Evolutionary conservation across 2,329 filamentous ascomycete genomes (phyloP).

Genomic region (Hypoxylon sp.): DNA sequence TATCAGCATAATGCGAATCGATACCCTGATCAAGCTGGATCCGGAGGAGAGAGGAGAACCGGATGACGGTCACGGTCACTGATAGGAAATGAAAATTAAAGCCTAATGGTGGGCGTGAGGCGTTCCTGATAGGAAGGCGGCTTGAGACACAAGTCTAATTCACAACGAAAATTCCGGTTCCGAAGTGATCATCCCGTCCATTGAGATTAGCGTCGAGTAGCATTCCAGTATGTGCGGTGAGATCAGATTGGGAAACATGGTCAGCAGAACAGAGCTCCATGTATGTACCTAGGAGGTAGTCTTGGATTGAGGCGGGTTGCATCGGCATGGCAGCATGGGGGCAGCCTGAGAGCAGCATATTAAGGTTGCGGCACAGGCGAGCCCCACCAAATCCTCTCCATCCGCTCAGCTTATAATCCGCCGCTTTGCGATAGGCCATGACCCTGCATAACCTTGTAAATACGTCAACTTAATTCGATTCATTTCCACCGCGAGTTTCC

Average conservation of each 20-base stretch:
- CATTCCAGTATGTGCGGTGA: slow-evolving; percentile 26
- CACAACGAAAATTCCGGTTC: slow-evolving; percentile 30
- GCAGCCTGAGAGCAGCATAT: not conserved
- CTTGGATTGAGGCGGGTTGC: slow-evolving; percentile 42
- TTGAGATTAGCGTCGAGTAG: slow-evolving; percentile 17
- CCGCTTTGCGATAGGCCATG: slow-evolving; percentile 1
- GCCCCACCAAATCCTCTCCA: slow-evolving; percentile 27
- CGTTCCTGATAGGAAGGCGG: slow-evolving; percentile 40
- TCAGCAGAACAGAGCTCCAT: slow-evolving; percentile 21
- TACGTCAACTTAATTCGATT: slow-evolving; percentile 15
- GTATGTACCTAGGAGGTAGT: slow-evolving; percentile 4
- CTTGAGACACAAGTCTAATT: slow-evolving; percentile 40
- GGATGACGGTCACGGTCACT: slow-evolving; percentile 91
- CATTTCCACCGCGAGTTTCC: not conserved
- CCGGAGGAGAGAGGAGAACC: slow-evolving; percentile 82
- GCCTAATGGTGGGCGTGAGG: slow-evolving; percentile 40
- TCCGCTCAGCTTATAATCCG: slow-evolving; percentile 23
- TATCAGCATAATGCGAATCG: slow-evolving; percentile 99
- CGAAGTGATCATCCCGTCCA: slow-evolving; percentile 21
- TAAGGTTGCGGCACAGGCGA: slow-evolving; percentile 19
- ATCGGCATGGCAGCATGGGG: slow-evolving; percentile 35
- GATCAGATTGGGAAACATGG: slow-evolving; percentile 22
- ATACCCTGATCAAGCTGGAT: slow-evolving; percentile 98
- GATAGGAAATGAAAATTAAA: slow-evolving; percentile 52
- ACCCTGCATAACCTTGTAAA: slow-evolving; percentile 6